These are phyloP conservation scores for Aspergillus funiculosus DNA, from an alignment of 495 filamentous ascomycete genomes.

Conservation along the genomic window DNA sequence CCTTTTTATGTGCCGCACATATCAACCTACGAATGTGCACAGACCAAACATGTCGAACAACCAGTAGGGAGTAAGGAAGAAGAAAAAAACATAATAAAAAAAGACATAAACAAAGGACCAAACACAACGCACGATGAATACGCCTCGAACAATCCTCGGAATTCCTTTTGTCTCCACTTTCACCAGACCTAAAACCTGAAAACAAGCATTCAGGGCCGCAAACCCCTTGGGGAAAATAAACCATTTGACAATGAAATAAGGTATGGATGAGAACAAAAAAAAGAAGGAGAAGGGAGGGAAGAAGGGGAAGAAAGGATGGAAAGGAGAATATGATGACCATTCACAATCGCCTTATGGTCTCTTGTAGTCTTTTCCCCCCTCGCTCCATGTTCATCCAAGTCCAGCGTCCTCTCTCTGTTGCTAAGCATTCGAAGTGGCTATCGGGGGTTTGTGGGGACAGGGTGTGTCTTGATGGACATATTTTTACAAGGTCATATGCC, in stretches of 20 bases:
- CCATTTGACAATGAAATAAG: conserved; percentile 19
- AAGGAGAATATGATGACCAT: too few species aligned
- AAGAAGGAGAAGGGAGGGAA: conserved; percentile 18
- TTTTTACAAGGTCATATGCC: not conserved
- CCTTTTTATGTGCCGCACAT: conserved; percentile 13
- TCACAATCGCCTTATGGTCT: too few species aligned
- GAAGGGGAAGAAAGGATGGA: conserved; percentile 18
- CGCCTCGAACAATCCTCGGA: conserved; percentile 17
- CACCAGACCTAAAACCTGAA: conserved; percentile 14
- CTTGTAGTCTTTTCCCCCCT: too few species aligned
- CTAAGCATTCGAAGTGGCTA: not conserved
- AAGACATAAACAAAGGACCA: conserved; percentile 10
- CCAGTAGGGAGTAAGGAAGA: conserved; percentile 4
- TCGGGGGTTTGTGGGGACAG: too few species aligned
- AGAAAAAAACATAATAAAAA: not conserved
- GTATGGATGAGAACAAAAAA: conserved; percentile 21
- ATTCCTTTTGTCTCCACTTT: conserved; percentile 20
- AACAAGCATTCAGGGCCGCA: not conserved
- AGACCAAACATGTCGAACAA: conserved; percentile 16
- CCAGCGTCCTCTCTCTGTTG: not conserved
- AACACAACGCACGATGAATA: conserved; percentile 18
- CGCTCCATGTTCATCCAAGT: not conserved
- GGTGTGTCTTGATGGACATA: too few species aligned
- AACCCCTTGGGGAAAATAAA: conserved; percentile 13
- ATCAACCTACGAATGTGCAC: conserved; percentile 12